Base-by-base conservation (phyloP, 768 basidiomycete species). In the Sporobolomyces roseus region DNA sequence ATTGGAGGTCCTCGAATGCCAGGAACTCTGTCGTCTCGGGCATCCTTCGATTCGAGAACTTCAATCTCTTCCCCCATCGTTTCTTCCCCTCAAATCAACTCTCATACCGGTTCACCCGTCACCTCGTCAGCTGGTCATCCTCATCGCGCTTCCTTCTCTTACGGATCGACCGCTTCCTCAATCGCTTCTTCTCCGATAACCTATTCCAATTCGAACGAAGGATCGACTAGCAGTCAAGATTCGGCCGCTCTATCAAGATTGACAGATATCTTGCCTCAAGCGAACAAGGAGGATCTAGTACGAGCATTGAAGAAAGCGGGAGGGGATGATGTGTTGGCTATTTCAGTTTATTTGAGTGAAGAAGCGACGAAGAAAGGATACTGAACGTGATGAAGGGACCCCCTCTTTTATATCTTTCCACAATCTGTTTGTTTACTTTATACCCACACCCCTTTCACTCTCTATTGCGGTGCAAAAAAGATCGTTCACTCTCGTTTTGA, bases 321-420 rank as follows among this genome's bases (percentile, higher is more conserved):
- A 7, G 58, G 58, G 4, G 68, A 69, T 59, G 68, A 69, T 41
- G 51, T 69, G 6, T 32, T 69, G 3, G 68, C 68, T 4, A 69
- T 69, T 23, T 50, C 46, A 9, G 45, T 64, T 0, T 69, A 64
- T 46, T 19, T 69, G 10, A 50, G 63, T 52, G 50, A 25, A 10
- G n/a, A n/a, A n/a, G n/a, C n/a, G n/a, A n/a, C n/a, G n/a, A n/a
- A n/a, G n/a, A n/a, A n/a, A n/a, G n/a, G n/a, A n/a, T n/a, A n/a
- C n/a, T n/a, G n/a, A n/a, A n/a, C n/a, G n/a, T n/a, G n/a, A n/a
- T n/a, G n/a, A n/a, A n/a, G n/a, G n/a, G n/a, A n/a, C n/a, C n/a
- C n/a, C n/a, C n/a, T n/a, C n/a, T n/a, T n/a, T n/a, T n/a, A n/a
- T n/a, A n/a, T n/a, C n/a, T n/a, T n/a, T n/a, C n/a, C n/a, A n/a